Evolutionary conservation across 1,284 basidiomycete species (phyloP).

Genomic region (Meira miltonrushii): DNA sequence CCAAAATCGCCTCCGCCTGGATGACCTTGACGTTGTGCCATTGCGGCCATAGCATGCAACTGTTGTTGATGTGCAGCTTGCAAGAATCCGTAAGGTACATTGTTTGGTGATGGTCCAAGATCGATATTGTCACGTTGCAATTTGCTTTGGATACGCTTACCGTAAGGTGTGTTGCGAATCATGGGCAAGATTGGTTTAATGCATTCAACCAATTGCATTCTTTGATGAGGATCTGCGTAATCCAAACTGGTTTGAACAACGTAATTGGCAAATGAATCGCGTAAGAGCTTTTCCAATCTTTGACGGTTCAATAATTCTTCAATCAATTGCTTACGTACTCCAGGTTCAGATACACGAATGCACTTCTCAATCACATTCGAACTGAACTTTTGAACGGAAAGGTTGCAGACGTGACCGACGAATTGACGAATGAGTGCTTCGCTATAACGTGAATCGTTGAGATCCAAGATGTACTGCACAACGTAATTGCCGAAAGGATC

Average conservation of each 20-base stretch:
- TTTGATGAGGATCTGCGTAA: conserved; percentile 49
- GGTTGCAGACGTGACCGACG: conserved; percentile 90
- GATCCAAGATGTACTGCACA: conserved; percentile 93
- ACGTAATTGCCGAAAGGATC: conserved; percentile 97
- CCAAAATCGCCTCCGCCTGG: neutral
- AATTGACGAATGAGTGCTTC: conserved; percentile 97
- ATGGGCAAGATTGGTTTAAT: conserved; percentile 50
- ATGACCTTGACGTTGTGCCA: conserved; percentile 15
- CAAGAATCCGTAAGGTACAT: conserved; percentile 36
- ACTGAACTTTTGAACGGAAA: conserved; percentile 98
- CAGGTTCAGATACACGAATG: conserved; percentile 92
- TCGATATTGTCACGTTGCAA: conserved; percentile 48
- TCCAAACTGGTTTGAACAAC: conserved; percentile 51
- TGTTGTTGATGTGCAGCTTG: conserved; percentile 39
- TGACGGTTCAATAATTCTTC: conserved; percentile 92
- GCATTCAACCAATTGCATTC: conserved; percentile 49
- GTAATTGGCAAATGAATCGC: conserved; percentile 59
- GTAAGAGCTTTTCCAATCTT: conserved; percentile 86
- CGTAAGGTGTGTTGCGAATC: conserved; percentile 52
- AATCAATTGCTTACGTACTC: conserved; percentile 86
- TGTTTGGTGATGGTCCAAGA: conserved; percentile 20
- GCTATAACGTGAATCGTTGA: conserved; percentile 96
- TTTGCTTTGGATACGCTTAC: conserved; percentile 52
- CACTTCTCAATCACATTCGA: conserved; percentile 96
- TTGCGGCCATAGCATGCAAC: conserved; percentile 33